Evolutionary conservation across 2,329 filamentous ascomycete species (phyloP).

Genomic region (Gyromitra esculenta): DNA sequence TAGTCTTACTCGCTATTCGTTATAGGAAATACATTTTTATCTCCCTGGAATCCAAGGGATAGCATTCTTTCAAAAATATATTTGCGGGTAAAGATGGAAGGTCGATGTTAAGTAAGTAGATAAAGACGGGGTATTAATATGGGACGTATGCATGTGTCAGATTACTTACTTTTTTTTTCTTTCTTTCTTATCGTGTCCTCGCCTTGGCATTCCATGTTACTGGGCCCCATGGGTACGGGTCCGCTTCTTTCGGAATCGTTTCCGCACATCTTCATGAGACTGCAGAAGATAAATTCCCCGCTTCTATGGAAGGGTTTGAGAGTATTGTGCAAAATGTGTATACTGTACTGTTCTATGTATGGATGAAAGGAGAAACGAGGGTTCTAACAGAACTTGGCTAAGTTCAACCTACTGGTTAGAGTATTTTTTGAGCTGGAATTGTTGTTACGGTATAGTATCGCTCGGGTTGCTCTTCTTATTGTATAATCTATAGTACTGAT

Average conservation of each 20-base stretch:
- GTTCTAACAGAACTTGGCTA: not conserved
- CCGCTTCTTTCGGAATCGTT: slow-evolving; percentile 1
- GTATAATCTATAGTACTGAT: not conserved
- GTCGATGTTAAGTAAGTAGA: slow-evolving; percentile 17
- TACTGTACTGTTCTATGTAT: not conserved
- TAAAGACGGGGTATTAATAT: slow-evolving; percentile 30
- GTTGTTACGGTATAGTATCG: no score
- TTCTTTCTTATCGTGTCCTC: slow-evolving; percentile 20
- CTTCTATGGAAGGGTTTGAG: not conserved
- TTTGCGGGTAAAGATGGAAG: not conserved
- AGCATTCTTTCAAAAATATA: not conserved
- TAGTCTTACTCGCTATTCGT: not conserved
- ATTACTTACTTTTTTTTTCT: slow-evolving; percentile 17
- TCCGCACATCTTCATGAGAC: not conserved
- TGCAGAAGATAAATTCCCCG: not conserved
- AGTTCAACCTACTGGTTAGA: no score
- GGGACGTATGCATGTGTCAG: slow-evolving; percentile 37
- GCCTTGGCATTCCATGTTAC: slow-evolving; percentile 23
- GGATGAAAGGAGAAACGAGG: not conserved
- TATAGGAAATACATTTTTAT: not conserved
- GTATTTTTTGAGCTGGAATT: no score
- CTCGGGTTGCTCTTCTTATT: no score
- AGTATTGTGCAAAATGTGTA: not conserved
- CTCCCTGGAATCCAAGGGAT: not conserved
- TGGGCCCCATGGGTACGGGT: not conserved